Base-by-base conservation (phyloP, 2,329 filamentous ascomycete genomes). In the Leptographium wingfieldii region DNA sequence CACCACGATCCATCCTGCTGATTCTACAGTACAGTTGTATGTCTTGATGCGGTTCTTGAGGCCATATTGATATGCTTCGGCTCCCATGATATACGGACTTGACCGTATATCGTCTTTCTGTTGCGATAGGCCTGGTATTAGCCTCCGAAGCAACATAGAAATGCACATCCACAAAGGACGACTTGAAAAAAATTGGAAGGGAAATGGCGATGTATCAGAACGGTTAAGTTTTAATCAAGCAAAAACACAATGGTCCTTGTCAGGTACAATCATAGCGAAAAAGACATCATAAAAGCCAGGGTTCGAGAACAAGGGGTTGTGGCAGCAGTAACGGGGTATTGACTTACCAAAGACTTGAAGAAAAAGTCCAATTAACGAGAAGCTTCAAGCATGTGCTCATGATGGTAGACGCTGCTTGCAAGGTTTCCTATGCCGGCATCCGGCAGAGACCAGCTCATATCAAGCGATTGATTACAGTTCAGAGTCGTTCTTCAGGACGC, bases 401-500 rank as follows among this genome's bases (percentile, higher is more conserved):
- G 4, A 27, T 22, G 43, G n/a, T n/a, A 3, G 48, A 27, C 43
- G 16, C 19, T 19, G 43, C 43, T 19, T 7, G 43, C 22, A 46
- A 7, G 16, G 16, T 5, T 46, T 46, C 22, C 43, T 9, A 5
- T 46, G 43, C 6, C 43, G 43, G 10, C 16, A 46, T 46, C 19
- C 1, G 43, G 16, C 16, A 46, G 19, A n/a, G n/a, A 19, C 19
- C 43, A 7, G 16, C 43, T n/a, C 16, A 46, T 46, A 16, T 19
- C 19, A 46, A n/a, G 38, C 22, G 5, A n/a, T 7, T 3, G 43
- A 16, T 22, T 22, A 43, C 40, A 14, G 10, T 38, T 40, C 38
- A 55, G 12, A 73, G 73, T 31, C 68, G 67, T 25, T 74, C 70
- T 25, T 74, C 72, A 11, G 71, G 67, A 59, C 71, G 73, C 65